These are phyloP conservation scores for Xerocomellus dryophilus DNA, from an alignment of 768 basidiomycete species.

Conservation along the genomic window DNA sequence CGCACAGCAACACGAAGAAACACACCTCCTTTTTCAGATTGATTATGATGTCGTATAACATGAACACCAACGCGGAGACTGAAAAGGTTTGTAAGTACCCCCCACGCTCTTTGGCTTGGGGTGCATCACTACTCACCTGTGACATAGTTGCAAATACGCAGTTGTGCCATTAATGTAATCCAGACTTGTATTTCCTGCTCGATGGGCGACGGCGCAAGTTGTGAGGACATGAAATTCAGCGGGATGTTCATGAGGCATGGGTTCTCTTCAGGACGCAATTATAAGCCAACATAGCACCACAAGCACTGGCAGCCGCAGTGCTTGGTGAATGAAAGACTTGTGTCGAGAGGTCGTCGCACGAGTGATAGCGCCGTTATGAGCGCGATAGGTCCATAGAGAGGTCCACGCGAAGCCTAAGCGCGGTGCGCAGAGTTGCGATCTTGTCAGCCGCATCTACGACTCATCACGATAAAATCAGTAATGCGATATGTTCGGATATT, in stretches of 20 bases:
- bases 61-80: conserved; percentile 18
- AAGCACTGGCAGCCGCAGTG: neutral
- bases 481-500: no score
- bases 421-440: neutral
- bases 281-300: neutral
- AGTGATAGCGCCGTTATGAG: neutral
- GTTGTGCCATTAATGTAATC: conserved; percentile 10
- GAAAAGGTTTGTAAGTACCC: neutral
- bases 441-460: no score
- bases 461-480: no score
- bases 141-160: conserved; percentile 16
- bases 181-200: conserved; percentile 2
- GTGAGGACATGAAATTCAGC: conserved; percentile 10
- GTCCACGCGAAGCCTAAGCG: neutral
- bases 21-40: conserved; percentile 21
- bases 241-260: neutral
- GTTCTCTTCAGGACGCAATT: neutral
- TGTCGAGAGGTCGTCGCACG: neutral
- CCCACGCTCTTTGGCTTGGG: neutral
- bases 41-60: conserved; percentile 21
- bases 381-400: neutral
- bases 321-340: conserved; percentile 1
- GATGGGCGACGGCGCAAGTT: neutral
- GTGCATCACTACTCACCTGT: conserved; percentile 1
- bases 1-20: neutral